Percentiles rank a stretch among this genome's conserved stretches.
These are phyloP conservation scores for Annulohypoxylon moriforme DNA, from an alignment of 495 filamentous ascomycete species.

Conservation along the genomic window DNA sequence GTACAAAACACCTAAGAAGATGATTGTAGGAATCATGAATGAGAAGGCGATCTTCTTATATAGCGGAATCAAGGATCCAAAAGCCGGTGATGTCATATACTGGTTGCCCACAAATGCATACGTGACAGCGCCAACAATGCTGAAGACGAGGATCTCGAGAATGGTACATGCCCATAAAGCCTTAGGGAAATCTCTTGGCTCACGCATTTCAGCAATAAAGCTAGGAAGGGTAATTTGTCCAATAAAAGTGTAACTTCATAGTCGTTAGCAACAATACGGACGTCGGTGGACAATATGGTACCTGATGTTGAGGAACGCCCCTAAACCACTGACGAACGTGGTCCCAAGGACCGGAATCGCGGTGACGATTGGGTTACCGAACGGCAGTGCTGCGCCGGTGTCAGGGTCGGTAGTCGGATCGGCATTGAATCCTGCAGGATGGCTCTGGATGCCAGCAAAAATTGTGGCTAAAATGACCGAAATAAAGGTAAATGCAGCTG, in stretches of 20 bases:
- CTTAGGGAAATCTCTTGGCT: slow-evolving; percentile 88
- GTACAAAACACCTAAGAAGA: slow-evolving; percentile 89
- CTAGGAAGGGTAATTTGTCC: slow-evolving; percentile 90
- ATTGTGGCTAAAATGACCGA: slow-evolving; percentile 83
- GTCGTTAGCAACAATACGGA: slow-evolving; percentile 12
- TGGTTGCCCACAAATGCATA: slow-evolving; percentile 87
- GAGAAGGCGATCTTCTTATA: slow-evolving; percentile 88
- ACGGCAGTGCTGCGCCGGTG: slow-evolving; percentile 48
- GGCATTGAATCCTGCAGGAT: slow-evolving; percentile 71
- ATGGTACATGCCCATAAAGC: slow-evolving; percentile 89
- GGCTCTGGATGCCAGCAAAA: slow-evolving; percentile 77
- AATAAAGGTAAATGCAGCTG: slow-evolving; percentile 86
- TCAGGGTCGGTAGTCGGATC: slow-evolving; percentile 52
- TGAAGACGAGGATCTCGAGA: slow-evolving; percentile 84
- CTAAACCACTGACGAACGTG: slow-evolving; percentile 80
- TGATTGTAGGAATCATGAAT: slow-evolving; percentile 92
- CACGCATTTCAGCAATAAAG: slow-evolving; percentile 93
- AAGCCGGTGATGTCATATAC: slow-evolving; percentile 84
- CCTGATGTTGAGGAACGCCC: slow-evolving; percentile 84
- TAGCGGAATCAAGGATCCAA: slow-evolving; percentile 76
- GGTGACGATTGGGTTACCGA: slow-evolving; percentile 70
- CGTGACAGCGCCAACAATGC: slow-evolving; percentile 76
- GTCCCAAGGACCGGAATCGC: slow-evolving; percentile 75
- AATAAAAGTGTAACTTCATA: slow-evolving; percentile 82
- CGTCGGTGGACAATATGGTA: background rate